Evolutionary conservation across 345 rosid species (phyloP), one percentile per base, ranked within the genome.

Genomic region (Barbarea vulgaris): DNA sequence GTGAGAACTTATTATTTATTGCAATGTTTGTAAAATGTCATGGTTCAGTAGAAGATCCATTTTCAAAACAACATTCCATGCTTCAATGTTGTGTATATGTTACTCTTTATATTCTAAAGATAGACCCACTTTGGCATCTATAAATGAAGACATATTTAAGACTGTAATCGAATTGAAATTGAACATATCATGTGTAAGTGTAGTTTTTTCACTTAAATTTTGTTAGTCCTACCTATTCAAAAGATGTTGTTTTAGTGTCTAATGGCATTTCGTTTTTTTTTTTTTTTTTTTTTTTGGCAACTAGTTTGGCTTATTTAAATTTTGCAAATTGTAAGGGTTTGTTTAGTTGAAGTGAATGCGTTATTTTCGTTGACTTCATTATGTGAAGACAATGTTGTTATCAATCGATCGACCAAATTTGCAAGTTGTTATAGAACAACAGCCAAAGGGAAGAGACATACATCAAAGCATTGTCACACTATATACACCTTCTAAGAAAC

Each of bases 171-270:
- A 41, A 30, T 53, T 46, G 8, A 73, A 39, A 41, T 4, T 73
- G 41, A 63, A 64, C 77, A 73, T 73, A 28, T 73, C 77, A 73
- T 73, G 55, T 73, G 70, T 72, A 39, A 18, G 18, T 72, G 44
- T 62, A 21, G 34, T 19, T 34, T 30, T 63, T n/a, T n/a, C 63
- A 63, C 63, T 52, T 28, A 33, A 63, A 63, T 48, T 19, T 50
- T 27, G 63, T 63, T 73, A 30, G 55, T 72, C 76, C 76, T 72
- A 72, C 69, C 63, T 37, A 17, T 72, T 61, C 61, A 13, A 48
- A 30, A 72, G 14, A 33, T 31, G 57, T 6, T 28, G n/a, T n/a
- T n/a, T 31, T 44, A 71, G 60, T 52, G 19, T 58, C 57, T 21
- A 70, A 17, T 36, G n/a, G n/a, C n/a, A n/a, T n/a, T n/a, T n/a